Conservation (phyloP, 441 rosid species). For the Gossypium schwendimanii region DNA sequence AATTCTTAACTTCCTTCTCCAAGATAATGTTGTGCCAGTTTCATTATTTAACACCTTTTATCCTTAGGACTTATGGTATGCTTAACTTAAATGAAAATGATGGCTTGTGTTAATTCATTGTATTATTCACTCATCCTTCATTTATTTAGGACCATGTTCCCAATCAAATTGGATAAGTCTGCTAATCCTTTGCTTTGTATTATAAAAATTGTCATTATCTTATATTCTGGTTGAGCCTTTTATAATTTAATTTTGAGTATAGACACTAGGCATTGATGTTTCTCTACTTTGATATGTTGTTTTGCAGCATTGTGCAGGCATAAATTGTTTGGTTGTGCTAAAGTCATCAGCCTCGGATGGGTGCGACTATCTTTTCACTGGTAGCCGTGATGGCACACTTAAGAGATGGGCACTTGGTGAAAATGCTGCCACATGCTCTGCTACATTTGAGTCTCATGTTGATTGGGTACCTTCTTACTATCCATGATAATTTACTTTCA, state of each 20-base stretch:
- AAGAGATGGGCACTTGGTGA: conserved; percentile 88
- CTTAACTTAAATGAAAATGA: neutral
- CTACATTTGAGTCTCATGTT: conserved; percentile 97
- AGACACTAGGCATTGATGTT: neutral
- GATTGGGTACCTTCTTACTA: conserved; percentile 69
- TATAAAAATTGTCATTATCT: neutral
- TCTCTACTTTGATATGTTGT: conserved; percentile 4
- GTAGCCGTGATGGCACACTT: conserved; percentile 98
- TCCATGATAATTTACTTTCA: conserved; percentile 13
- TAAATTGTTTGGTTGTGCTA: conserved; percentile 75
- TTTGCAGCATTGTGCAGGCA: conserved; percentile 93
- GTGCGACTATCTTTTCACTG: conserved; percentile 68
- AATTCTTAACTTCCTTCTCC: neutral
- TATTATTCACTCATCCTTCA: neutral
- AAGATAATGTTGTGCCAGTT: neutral
- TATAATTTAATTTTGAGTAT: neutral
- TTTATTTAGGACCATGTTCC: neutral
- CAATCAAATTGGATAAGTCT: neutral
- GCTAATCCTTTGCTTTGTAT: neutral
- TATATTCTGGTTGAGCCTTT: neutral
- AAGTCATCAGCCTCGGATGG: conserved; percentile 51
- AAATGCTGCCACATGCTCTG: conserved; percentile 65
- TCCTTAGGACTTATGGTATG: neutral
- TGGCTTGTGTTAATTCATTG: neutral
- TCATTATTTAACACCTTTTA: neutral